Evolutionary conservation across 352 stramenopile genomes (phyloP), one percentile per base, ranked within the genome.

Genomic region (Phytophthora parvispora): DNA sequence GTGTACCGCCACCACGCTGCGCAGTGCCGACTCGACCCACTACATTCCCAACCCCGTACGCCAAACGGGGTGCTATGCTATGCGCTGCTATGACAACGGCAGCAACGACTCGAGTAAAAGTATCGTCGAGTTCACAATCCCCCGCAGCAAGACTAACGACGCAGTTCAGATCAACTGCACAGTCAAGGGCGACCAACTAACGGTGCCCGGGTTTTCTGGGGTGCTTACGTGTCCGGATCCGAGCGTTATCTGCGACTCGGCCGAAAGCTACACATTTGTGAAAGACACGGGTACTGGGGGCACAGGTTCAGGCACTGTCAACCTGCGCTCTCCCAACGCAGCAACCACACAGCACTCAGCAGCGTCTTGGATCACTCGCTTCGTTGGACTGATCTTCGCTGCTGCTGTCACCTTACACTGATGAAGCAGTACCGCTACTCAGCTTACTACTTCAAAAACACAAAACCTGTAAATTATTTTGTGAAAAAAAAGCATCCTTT

Each of bases 31-130:
- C 63, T 92, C 82, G 29, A 78, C 40, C 1, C 72, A 69, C 34
- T 95, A 85, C 86, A 55, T 78, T 34, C 80, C 93, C n/a, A 87
- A 72, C 27, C 28, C 51, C 1, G 75, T 80, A 3, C 84, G 89
- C 4, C 75, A 92, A 60, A 94, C 85, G 0, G 88, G 88, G 16
- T 95, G 86, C 72, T 95, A 95, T 61, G 69, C 74, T 10, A 91
- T 92, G 81, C 71, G 72, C 18, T 95, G 88, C 63, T 57, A 77
- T n/a, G 45, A 53, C 2, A 80, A 76, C 16, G 58, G 47, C 15
- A 65, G n/a, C 40, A 50, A 47, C 15, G 36, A 60, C 42, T 34
- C 18, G 6, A 66, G 45, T 22, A 60, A 76, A 43, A 63, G 28
- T 29, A 71, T 61, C 5, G 54, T 96, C 13, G 74, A 88, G 43